Evolutionary conservation across 306 rosid genomes (phyloP), one percentile per base, ranked within the genome.

Genomic region (Elaeagnus macrophylla): DNA sequence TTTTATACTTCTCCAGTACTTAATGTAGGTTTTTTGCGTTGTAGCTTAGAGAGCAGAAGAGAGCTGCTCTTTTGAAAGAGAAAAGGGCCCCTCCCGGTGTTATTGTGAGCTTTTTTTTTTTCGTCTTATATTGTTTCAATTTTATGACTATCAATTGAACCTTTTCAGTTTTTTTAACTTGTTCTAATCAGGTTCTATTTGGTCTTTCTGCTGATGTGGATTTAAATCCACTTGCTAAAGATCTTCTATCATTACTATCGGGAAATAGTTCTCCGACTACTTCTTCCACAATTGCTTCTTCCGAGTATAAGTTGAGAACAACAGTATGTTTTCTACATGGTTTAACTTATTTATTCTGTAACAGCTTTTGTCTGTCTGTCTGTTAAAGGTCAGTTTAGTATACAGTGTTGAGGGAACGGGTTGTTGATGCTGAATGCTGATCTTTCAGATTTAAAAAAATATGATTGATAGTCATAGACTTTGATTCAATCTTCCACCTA

Each of bases 11-110:
- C n/a, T n/a, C n/a, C n/a, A n/a, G n/a, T n/a, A n/a, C 20, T 9
- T 66, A 5, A 9, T 12, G 46, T 10, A 45, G 15, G n/a, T 0
- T 13, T 7, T 45, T 13, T 45, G 1, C 13, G n/a, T 45, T 70
- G 72, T 67, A 90, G 97, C 67, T 83, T 6, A 86, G 91, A 37
- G 97, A 81, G 48, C 94, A 82, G 69, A 91, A 91, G 68, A 63
- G 67, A 32, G 89, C 81, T 8, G 86, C 87, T 0, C 58, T 91
- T 53, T 63, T 91, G 81, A 85, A 84, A 52, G 99, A 91, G 57
- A 91, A 79, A 72, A 78, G 99, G 65, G 83, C 89, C 68, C 69
- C 99, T 75, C 99, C 99, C n/a, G 84, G 95, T 54, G 83, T 93
- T 6, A 75, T 84, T 9, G 99, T 93, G 70, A 82, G 97, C 75